Conservation (phyloP, 257 asterid genomes). For the Jaltomata sinuosa region DNA sequence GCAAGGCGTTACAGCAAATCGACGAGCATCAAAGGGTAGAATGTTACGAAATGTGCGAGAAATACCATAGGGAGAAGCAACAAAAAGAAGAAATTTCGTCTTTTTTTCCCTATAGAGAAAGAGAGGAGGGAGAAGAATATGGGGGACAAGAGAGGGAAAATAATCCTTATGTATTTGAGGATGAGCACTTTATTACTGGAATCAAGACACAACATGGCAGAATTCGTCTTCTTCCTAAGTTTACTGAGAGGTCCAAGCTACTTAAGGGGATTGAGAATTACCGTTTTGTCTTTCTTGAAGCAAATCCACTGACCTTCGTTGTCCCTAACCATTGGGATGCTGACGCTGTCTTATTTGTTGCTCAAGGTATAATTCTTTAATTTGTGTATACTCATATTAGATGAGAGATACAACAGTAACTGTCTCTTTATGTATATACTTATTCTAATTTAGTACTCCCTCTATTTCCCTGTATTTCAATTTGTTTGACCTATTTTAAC, state of each 20-base stretch:
- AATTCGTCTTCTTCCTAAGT: constrained; percentile 43
- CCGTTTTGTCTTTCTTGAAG: constrained; percentile 43
- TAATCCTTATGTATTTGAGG: constrained; percentile 53
- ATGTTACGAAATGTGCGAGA: constrained; percentile 17
- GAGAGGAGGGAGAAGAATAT: background rate
- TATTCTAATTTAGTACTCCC: too few species aligned
- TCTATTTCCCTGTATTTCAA: too few species aligned
- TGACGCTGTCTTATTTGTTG: constrained; percentile 34
- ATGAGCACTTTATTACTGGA: constrained; percentile 37
- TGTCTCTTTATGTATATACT: too few species aligned
- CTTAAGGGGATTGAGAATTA: constrained; percentile 51
- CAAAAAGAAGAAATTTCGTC: background rate
- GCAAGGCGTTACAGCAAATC: constrained; percentile 4
- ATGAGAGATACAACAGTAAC: too few species aligned
- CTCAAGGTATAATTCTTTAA: constrained; percentile 27
- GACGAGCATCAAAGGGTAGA: background rate
- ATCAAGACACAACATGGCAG: constrained; percentile 40
- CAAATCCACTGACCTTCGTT: constrained; percentile 55
- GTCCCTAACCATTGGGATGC: constrained; percentile 69
- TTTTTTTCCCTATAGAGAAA: background rate
- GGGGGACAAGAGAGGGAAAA: background rate
- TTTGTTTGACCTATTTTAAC: too few species aligned
- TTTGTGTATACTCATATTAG: background rate
- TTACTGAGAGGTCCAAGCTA: constrained; percentile 46
- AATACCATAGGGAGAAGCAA: constrained; percentile 7